phyloP scores from a whole-genome alignment of 2,329 filamentous ascomycete species.

The Cladophialophora exuberans region DNA sequence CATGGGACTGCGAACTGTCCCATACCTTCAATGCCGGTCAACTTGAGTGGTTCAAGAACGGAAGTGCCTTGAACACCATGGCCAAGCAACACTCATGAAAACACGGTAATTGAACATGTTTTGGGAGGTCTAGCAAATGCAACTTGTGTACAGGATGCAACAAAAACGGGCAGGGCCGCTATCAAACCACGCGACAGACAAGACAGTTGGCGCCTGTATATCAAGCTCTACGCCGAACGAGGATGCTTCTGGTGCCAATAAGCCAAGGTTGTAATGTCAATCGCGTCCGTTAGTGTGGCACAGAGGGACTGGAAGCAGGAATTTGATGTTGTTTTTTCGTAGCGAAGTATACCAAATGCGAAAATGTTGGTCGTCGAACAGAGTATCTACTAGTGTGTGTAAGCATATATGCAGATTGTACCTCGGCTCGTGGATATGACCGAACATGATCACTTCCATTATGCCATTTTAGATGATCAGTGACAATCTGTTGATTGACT shows the following conservation, averaged over 20 bases:
- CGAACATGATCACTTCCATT: too few relatives aligned
- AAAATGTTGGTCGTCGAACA: background rate
- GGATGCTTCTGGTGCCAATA: background rate
- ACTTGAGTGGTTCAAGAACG: constrained; percentile 99
- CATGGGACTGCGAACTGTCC: constrained; percentile 80
- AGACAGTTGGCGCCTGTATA: too few relatives aligned
- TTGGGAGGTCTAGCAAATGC: too few relatives aligned
- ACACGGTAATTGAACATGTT: too few relatives aligned
- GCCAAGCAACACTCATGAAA: too few relatives aligned
- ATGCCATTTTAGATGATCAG: too few relatives aligned
- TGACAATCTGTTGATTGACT: constrained; percentile 6
- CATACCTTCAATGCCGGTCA: constrained; percentile 99
- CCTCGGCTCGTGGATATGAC: constrained; percentile 16
- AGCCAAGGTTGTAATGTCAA: constrained; percentile 3
- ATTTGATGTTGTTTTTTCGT: constrained; percentile 29
- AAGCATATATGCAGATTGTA: background rate
- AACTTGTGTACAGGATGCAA: constrained; percentile 20
- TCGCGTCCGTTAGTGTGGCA: background rate
- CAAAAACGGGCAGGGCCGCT: background rate
- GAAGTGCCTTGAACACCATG: constrained; percentile 97
- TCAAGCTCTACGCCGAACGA: too few relatives aligned
- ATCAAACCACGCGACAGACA: background rate
- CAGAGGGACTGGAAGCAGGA: constrained; percentile 16
- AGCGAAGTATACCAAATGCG: constrained; percentile 26
- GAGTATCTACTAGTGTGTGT: too few relatives aligned